Conservation (phyloP, 768 basidiomycete species). For the Hypholoma sublateritium region DNA sequence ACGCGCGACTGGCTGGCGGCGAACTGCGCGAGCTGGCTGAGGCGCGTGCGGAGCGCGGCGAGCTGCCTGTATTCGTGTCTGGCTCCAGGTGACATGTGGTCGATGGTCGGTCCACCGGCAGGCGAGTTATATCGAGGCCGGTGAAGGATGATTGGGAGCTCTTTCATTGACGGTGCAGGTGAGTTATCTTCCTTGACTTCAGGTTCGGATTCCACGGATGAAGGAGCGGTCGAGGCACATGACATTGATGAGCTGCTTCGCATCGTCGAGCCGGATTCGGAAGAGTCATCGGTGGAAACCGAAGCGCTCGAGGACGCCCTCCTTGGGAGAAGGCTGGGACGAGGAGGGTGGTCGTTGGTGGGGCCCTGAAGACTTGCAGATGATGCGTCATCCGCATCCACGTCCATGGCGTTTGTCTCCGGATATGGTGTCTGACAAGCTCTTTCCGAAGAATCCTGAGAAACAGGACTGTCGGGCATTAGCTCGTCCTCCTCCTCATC, state of each 20-base stretch:
- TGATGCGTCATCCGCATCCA: neutral
- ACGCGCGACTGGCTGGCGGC: slow-evolving; percentile 42
- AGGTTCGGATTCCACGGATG: slow-evolving; percentile 4
- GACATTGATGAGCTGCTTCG: slow-evolving; percentile 4
- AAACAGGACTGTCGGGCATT: neutral
- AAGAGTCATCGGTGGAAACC: slow-evolving; percentile 1
- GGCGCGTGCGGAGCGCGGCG: slow-evolving; percentile 30
- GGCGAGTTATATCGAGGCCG: neutral
- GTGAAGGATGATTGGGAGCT: neutral
- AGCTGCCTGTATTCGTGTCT: slow-evolving; percentile 36
- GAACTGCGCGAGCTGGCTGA: slow-evolving; percentile 40
- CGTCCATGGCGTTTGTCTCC: neutral
- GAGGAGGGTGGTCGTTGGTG: neutral
- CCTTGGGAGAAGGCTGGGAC: neutral
- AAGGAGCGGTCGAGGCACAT: neutral
- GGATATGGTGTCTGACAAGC: neutral
- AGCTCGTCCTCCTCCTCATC: slow-evolving; percentile 41
- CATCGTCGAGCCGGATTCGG: neutral
- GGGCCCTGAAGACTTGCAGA: neutral
- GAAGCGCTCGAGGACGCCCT: slow-evolving; percentile 2
- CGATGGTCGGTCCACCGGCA: slow-evolving; percentile 20
- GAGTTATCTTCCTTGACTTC: slow-evolving; percentile 5
- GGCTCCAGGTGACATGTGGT: slow-evolving; percentile 26
- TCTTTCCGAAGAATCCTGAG: neutral
- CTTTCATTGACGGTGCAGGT: neutral